These are phyloP conservation scores for Fonsecaea pedrosoi DNA, from an alignment of 2,329 filamentous ascomycete genomes.

Conservation along the genomic window DNA sequence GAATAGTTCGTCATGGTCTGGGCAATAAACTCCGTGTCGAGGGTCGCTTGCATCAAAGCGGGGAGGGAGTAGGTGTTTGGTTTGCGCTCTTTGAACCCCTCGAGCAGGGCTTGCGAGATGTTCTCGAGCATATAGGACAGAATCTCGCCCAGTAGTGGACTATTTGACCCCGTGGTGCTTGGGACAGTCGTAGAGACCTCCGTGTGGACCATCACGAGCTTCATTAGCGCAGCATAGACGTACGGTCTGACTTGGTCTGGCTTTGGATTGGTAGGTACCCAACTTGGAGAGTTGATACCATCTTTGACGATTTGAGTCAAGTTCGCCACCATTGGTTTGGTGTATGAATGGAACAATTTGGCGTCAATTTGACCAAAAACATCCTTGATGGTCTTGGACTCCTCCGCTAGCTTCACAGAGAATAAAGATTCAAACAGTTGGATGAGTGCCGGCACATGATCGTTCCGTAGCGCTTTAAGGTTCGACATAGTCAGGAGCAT, in stretches of 20 bases:
- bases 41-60: conserved; percentile 92
- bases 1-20: conserved; percentile 92
- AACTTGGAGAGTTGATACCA: conserved; percentile 74
- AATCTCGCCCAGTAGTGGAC: conserved; percentile 77
- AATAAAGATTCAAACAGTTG: conserved; percentile 93
- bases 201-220: conserved; percentile 87
- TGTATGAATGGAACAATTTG: conserved; percentile 91
- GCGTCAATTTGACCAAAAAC: conserved; percentile 89
- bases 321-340: conserved; percentile 72
- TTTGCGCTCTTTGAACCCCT: conserved; percentile 72
- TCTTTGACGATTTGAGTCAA: conserved; percentile 73
- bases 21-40: conserved; percentile 95
- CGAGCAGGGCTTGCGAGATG: conserved; percentile 77
- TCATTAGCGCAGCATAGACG: conserved; percentile 84
- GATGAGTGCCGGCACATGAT: conserved; percentile 86
- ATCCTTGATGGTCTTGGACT: conserved; percentile 88
- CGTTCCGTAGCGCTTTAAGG: conserved; percentile 78
- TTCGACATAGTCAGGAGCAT: conserved; percentile 95
- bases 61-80: conserved; percentile 70
- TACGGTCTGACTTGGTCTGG: conserved; percentile 84
- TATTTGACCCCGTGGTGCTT: conserved; percentile 65
- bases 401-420: conserved; percentile 90
- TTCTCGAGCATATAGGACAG: conserved; percentile 87
- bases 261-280: conserved; percentile 66
- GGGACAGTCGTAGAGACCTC: conserved; percentile 78